A percentile compares a stretch with the other conserved stretches of the same genome.
These are phyloP conservation scores for Aspergillus pseudoterreus DNA, from an alignment of 2,329 filamentous ascomycete species.

Conservation along the genomic window DNA sequence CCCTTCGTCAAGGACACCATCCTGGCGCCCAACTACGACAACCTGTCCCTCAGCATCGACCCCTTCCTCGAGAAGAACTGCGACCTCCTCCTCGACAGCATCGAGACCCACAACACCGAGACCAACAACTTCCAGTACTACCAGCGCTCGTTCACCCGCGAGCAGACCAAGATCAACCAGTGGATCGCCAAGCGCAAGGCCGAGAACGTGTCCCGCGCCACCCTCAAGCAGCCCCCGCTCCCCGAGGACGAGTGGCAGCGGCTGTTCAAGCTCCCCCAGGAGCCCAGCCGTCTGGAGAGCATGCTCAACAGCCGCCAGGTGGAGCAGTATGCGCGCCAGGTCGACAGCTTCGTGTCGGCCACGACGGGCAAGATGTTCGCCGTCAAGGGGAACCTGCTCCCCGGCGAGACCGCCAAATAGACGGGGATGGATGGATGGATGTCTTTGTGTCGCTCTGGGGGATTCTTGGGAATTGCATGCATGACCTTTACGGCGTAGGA, in stretches of 20 bases:
- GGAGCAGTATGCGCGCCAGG: slow-evolving; percentile 95
- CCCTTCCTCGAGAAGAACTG: slow-evolving; percentile 98
- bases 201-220: slow-evolving; percentile 80
- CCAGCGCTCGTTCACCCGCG: slow-evolving; percentile 85
- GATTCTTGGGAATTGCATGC: slow-evolving; percentile 37
- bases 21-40: slow-evolving; percentile 83
- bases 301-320: slow-evolving; percentile 95
- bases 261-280: slow-evolving; percentile 94
- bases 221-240: slow-evolving; percentile 82
- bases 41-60: slow-evolving; percentile 88
- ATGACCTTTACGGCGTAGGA: slow-evolving; percentile 44
- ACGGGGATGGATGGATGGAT: slow-evolving; percentile 18
- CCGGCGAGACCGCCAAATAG: slow-evolving; percentile 48
- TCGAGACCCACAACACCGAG: slow-evolving; percentile 97
- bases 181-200: slow-evolving; percentile 97
- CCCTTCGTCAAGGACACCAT: slow-evolving; percentile 56
- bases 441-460: slow-evolving; percentile 21
- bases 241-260: slow-evolving; percentile 98
- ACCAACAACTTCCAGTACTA: slow-evolving; percentile 99
- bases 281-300: slow-evolving; percentile 87
- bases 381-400: slow-evolving; percentile 67
- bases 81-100: slow-evolving; percentile 91
- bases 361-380: slow-evolving; percentile 98
- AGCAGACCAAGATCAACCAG: slow-evolving; percentile 92
- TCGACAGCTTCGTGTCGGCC: slow-evolving; percentile 90